Conservation (phyloP, 2,329 filamentous ascomycete species). For the Colletotrichum brevisporum region DNA sequence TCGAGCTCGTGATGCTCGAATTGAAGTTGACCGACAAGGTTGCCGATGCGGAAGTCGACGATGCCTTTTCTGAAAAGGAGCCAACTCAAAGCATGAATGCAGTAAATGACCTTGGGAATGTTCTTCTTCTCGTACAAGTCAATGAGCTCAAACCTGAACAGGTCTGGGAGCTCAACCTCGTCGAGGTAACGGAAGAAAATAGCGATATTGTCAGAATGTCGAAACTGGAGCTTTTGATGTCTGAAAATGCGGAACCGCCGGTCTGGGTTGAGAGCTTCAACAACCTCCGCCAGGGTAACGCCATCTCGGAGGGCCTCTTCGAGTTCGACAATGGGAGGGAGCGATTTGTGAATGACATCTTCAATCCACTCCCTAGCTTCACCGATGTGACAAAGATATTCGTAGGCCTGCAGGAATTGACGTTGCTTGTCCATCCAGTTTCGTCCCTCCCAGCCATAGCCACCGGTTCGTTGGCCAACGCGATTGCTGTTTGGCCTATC, state of each 20-base stretch:
- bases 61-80: conserved; percentile 96
- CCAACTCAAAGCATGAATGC: conserved; percentile 97
- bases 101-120: conserved; percentile 99
- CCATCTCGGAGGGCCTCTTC: conserved; percentile 94
- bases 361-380: conserved; percentile 99
- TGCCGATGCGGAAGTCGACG: conserved; percentile 95
- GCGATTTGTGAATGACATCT: conserved; percentile 84
- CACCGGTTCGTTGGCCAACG: conserved; percentile 61
- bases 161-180: conserved; percentile 91
- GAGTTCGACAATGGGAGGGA: conserved; percentile 92
- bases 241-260: conserved; percentile 86
- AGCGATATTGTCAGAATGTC: conserved; percentile 98
- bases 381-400: conserved; percentile 98
- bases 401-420: conserved; percentile 96
- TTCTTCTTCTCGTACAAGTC: conserved; percentile 99
- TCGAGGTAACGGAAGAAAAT: conserved; percentile 95
- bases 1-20: conserved; percentile 99
- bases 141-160: conserved; percentile 97
- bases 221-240: conserved; percentile 87
- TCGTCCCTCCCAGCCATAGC: conserved; percentile 82
- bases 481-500: conserved; percentile 65
- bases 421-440: conserved; percentile 99
- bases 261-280: conserved; percentile 87
- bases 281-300: conserved; percentile 93
- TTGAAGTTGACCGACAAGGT: conserved; percentile 94